These are phyloP conservation scores for Paecilomyces niveus DNA, from an alignment of 2,329 filamentous ascomycete genomes.

Conservation along the genomic window DNA sequence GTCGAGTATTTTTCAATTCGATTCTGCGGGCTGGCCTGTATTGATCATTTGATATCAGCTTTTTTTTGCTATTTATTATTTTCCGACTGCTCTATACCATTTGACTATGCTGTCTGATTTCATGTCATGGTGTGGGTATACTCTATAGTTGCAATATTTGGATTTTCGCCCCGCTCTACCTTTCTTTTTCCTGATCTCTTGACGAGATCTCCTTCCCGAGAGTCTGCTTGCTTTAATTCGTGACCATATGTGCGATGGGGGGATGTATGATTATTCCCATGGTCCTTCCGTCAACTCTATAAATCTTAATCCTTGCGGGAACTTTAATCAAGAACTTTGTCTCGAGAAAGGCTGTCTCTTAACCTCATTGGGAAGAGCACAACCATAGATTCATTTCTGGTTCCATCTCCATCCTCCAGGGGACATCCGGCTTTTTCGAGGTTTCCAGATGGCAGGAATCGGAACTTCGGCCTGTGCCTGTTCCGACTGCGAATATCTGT, in stretches of 20 bases:
- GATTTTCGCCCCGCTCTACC: background rate
- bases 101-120: background rate
- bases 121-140: too few species aligned
- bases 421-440: too few species aligned
- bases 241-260: background rate
- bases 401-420: too few species aligned
- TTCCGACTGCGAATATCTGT: background rate
- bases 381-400: too few species aligned
- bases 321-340: background rate
- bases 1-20: background rate
- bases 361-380: too few species aligned
- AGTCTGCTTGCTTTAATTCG: background rate
- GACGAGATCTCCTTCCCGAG: background rate
- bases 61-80: background rate
- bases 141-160: too few species aligned
- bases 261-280: background rate
- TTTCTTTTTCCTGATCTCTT: background rate
- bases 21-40: background rate
- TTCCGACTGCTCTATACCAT: background rate
- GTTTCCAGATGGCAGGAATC: too few species aligned
- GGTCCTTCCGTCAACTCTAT: background rate
- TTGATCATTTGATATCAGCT: background rate
- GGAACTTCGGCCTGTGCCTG: background rate
- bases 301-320: background rate
- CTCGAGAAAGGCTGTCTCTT: too few species aligned